Base-by-base conservation (phyloP, 208 protist genomes). In the Crithidia thermophila region DNA sequence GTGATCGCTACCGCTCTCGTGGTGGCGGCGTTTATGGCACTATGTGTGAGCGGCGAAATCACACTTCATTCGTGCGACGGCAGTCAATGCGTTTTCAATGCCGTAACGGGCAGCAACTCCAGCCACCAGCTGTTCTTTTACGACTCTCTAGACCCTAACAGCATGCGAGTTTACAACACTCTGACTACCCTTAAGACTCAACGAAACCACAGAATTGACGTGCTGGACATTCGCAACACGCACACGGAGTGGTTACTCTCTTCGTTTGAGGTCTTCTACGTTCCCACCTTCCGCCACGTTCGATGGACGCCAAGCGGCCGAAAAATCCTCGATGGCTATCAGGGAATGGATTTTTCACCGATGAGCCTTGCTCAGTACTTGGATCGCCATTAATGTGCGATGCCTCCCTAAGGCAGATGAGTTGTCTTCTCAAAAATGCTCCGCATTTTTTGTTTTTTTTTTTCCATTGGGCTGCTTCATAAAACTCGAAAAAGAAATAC, bases 71-170 rank as follows among this genome's bases (percentile, higher is more conserved):
- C 51, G 14, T 72, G 72, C 21, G 40, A 45, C 8, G 61, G 62
- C 1, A 45, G 51, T 20, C 39, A 72, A n/a, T 25, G 49, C 8
- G 27, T 70, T 9, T 20, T 77, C 0, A 20, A 51, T 7, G 34
- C 39, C 1, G 42, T 60, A 11, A 75, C 53, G 10, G 51, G 65
- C 36, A 28, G 5, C 0, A 70, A 52, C 23, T 31, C 45, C 23
- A 72, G 55, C 18, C 75, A 72, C 21, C n/a, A 66, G 10, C 43
- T 81, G 0, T 65, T 81, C 28, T 75, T 81, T 36, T 72, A 69
- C 27, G 75, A 81, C 47, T 66, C 75, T 14, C 47, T 76, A 8
- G 75, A 81, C 30, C 47, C 73, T 9, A 81, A 49, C 31, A 77
- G 63, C 21, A 8, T 79, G 50, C 71, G 52, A 31, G 72, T 69